Conservation (phyloP, 140 eudicot genomes). For the Flaveria floridana region DNA sequence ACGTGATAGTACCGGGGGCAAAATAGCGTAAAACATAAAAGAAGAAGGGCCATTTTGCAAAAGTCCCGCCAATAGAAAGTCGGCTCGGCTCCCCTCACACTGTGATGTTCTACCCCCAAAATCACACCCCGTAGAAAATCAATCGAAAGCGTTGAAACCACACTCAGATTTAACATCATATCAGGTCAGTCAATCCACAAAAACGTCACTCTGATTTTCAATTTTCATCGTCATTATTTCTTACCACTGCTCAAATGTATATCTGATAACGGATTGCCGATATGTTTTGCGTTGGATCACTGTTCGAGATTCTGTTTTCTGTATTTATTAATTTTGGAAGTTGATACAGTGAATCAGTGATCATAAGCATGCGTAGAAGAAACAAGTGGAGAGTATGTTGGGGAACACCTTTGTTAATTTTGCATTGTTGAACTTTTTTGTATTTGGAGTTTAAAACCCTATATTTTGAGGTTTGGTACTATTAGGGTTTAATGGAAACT, state of each 20-base stretch:
- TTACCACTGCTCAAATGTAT: conserved; percentile 16
- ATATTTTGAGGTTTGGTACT: conserved; percentile 25
- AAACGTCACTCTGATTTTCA: neutral
- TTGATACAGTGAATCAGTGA: conserved; percentile 10
- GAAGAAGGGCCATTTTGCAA: conserved; percentile 23
- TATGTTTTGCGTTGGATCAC: neutral
- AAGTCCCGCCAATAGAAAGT: conserved; percentile 30
- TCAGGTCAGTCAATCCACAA: conserved; percentile 33
- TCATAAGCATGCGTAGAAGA: conserved; percentile 27
- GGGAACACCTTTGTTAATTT: conserved; percentile 15
- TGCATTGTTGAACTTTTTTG: neutral
- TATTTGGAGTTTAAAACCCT: conserved; percentile 26
- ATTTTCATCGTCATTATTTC: conserved; percentile 17
- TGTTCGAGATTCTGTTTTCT: conserved; percentile 12
- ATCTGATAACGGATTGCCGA: neutral
- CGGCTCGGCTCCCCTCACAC: conserved; percentile 24
- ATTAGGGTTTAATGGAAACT: conserved; percentile 18
- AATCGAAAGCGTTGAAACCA: conserved; percentile 29
- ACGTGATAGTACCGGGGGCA: neutral
- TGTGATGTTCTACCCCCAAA: conserved; percentile 24
- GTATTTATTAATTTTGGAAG: neutral
- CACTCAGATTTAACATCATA: conserved; percentile 14
- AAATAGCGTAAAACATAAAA: conserved; percentile 6
- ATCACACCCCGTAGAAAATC: conserved; percentile 2
- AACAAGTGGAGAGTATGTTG: conserved; percentile 9